Percentiles rank a stretch among this genome's conserved stretches.
These are phyloP conservation scores for Bathelium albidoporum DNA, from an alignment of 495 filamentous ascomycete species.

Conservation along the genomic window DNA sequence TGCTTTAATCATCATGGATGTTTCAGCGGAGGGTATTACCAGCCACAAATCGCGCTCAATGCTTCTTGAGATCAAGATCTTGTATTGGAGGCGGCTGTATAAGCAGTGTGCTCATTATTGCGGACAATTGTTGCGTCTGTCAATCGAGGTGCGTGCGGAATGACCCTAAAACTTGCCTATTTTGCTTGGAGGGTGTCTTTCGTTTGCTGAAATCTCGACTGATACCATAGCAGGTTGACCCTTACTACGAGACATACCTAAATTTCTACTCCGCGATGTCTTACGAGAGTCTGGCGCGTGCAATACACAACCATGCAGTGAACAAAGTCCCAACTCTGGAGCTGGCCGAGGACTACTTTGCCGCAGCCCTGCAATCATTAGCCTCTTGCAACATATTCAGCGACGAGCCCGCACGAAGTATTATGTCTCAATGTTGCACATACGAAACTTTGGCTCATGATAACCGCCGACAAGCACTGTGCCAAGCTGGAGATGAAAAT, in stretches of 20 bases:
- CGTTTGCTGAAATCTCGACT: background rate
- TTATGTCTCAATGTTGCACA: background rate
- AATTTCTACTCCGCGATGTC: constrained; percentile 23
- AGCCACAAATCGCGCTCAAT: background rate
- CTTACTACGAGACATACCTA: constrained; percentile 16
- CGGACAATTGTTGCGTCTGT: constrained; percentile 9
- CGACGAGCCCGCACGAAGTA: background rate
- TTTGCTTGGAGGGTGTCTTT: background rate
- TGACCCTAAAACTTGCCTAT: background rate
- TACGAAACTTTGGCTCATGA: background rate
- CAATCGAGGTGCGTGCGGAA: constrained; percentile 9
- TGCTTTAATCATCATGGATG: background rate
- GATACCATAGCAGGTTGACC: constrained; percentile 12
- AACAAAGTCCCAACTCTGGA: constrained; percentile 13
- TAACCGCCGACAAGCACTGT: background rate
- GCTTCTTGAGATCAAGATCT: constrained; percentile 16
- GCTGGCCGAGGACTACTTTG: constrained; percentile 21
- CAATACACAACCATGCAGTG: constrained; percentile 9
- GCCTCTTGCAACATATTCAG: background rate
- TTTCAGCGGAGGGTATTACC: background rate
- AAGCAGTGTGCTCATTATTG: constrained; percentile 17
- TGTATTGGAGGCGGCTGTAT: constrained; percentile 19
- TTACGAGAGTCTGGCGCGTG: constrained; percentile 19
- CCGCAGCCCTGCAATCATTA: constrained; percentile 11
- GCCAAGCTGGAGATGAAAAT: background rate